These are phyloP conservation scores for Dendryphion nanum DNA, from an alignment of 2,329 filamentous ascomycete species.

Conservation along the genomic window DNA sequence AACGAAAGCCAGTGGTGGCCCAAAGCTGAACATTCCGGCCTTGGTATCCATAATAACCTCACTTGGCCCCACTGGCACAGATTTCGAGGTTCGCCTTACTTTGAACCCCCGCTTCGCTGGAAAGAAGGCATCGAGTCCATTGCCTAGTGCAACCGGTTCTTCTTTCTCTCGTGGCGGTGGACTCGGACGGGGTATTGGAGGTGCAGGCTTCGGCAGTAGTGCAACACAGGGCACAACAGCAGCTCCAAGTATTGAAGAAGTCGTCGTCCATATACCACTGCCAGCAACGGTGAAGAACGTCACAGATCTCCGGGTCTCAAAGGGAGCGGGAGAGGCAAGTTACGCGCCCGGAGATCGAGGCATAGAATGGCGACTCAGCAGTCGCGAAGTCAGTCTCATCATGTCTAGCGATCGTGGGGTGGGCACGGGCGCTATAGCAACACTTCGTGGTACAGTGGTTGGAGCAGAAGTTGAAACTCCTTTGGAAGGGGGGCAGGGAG, in stretches of 20 bases:
- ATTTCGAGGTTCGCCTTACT: conserved; percentile 83
- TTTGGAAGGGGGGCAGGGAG: conserved; percentile 36
- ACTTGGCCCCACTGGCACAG: conserved; percentile 70
- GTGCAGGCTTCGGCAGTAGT: conserved; percentile 29
- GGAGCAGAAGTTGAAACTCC: conserved; percentile 55
- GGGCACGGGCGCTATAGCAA: conserved; percentile 65
- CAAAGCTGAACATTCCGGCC: conserved; percentile 75
- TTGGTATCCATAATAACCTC: conserved; percentile 78
- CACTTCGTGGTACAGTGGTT: conserved; percentile 75
- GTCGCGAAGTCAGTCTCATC: conserved; percentile 65
- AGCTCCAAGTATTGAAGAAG: conserved; percentile 63
- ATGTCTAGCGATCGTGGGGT: conserved; percentile 37
- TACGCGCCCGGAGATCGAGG: conserved; percentile 71
- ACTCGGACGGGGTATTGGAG: conserved; percentile 22
- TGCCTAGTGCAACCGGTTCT: conserved; percentile 29
- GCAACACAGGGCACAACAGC: conserved; percentile 31
- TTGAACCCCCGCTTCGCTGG: conserved; percentile 56
- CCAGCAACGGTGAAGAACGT: conserved; percentile 78
- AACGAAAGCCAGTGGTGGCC: conserved; percentile 24
- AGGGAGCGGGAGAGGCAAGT: conserved; percentile 76
- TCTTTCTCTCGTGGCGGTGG: conserved; percentile 10
- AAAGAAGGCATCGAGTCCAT: conserved; percentile 39
- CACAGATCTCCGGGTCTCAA: conserved; percentile 74
- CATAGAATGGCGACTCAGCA: conserved; percentile 80
- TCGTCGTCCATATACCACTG: conserved; percentile 76